These are phyloP conservation scores for Alternaria sp. DNA, from an alignment of 2,329 filamentous ascomycete genomes.

Conservation along the genomic window DNA sequence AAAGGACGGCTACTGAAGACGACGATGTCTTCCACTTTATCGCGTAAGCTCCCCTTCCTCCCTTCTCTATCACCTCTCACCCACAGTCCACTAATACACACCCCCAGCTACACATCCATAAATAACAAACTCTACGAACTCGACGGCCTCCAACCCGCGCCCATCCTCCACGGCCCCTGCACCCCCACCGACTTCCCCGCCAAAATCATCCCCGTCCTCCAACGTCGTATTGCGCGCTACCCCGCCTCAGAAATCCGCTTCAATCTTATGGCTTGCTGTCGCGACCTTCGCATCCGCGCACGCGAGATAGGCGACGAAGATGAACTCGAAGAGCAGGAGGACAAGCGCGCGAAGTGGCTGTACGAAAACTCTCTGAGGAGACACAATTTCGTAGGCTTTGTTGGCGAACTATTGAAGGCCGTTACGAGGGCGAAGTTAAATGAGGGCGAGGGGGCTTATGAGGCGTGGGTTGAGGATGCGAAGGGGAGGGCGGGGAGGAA, in stretches of 20 bases:
- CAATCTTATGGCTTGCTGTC: conserved; percentile 91
- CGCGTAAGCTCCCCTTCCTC: conserved; percentile 56
- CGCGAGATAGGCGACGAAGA: conserved; percentile 83
- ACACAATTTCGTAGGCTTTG: conserved; percentile 97
- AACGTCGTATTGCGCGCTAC: conserved; percentile 83
- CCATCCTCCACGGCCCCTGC: conserved; percentile 86
- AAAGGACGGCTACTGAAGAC: conserved; percentile 70
- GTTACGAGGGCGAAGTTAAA: conserved; percentile 78
- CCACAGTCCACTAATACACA: conserved; percentile 5
- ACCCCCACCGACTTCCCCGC: conserved; percentile 73
- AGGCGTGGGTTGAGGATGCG: conserved; percentile 74
- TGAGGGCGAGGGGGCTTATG: conserved; percentile 70
- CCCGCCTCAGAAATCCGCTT: conserved; percentile 89
- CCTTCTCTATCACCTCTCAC: background rate
- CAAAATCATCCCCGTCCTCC: conserved; percentile 85
- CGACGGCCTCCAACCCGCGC: conserved; percentile 90
- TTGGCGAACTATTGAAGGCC: conserved; percentile 85
- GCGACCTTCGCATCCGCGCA: conserved; percentile 79
- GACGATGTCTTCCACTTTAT: conserved; percentile 98
- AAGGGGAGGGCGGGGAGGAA: conserved; percentile 63
- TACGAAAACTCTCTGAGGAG: conserved; percentile 93
- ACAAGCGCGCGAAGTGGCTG: conserved; percentile 84
- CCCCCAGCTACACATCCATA: conserved; percentile 72
- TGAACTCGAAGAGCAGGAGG: conserved; percentile 77
- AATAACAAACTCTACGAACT: conserved; percentile 87